Base-by-base conservation (phyloP, 805 yeast species). In the Maudiozyma serrabonitensis region DNA sequence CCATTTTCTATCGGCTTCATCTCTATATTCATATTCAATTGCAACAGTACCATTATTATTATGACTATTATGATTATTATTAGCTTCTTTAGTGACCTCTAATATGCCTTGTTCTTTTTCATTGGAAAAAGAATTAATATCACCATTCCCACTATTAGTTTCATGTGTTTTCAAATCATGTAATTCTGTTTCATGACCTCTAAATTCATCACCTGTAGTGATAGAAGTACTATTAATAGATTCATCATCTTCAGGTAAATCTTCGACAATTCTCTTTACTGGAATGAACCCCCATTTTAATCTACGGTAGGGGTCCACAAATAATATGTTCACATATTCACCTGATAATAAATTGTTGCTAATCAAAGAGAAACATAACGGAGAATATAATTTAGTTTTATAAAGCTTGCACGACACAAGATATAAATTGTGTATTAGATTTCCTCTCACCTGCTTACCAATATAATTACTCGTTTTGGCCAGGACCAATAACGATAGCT, bases 1-100 rank as follows among this genome's bases (percentile, higher is more conserved):
- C 81, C 81, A 76, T 35, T 72, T 69, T 45, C 80, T 67, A 52
- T 73, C 59, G 8, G 79, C 78, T 58, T 76, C 81, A 57, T 78
- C 81, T 53, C 81, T 64, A 56, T 71, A 73, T 56, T 76, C 80
- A 35, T 50, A 52, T 23, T 51, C 55, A 11, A 43, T 32, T 13
- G 26, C n/a, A 28, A 23, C 42, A 6, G 39, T 19, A 12, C 23
- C 15, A 37, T 44, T 13, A 15, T 38, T 35, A 15, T 18, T 25
- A 15, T 16, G n/a, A n/a, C n/a, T 37, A 6, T n/a, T 39, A 18
- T 6, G 5, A 9, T 35, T 35, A 35, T 15, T 15, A 15, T 13
- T 34, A 40, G 34, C 37, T 31, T 12, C 12, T 3, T 26, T n/a
- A 32, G 40, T 21, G 7, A 15, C 34, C 26, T 31, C 40, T 13